Conservation (phyloP, 2,329 filamentous ascomycete genomes). For the Didymella segeticola region DNA sequence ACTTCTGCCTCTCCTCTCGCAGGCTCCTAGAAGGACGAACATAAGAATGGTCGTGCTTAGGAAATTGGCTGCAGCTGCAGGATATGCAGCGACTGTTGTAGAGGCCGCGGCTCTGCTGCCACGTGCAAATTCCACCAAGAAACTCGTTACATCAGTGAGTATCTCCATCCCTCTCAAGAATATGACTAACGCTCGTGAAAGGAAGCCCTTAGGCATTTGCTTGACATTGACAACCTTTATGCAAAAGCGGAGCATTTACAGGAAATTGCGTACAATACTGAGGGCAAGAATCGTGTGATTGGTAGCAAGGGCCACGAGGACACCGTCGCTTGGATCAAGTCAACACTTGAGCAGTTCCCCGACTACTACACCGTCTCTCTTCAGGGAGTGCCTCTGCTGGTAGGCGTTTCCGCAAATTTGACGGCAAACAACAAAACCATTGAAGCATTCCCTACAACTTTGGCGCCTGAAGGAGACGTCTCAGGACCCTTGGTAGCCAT, state of each 20-base stretch:
- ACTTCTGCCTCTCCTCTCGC: neutral
- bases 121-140: constrained; percentile 27
- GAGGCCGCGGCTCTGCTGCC: constrained; percentile 32
- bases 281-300: constrained; percentile 51
- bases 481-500: constrained; percentile 41
- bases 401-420: constrained; percentile 38
- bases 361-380: constrained; percentile 49
- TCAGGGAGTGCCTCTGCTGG: constrained; percentile 35
- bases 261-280: constrained; percentile 49
- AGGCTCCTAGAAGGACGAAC: neutral
- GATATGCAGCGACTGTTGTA: constrained; percentile 24
- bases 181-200: constrained; percentile 9
- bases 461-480: constrained; percentile 42
- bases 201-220: constrained; percentile 33
- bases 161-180: neutral
- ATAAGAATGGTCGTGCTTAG: constrained; percentile 27
- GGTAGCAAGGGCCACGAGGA: constrained; percentile 49
- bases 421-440: constrained; percentile 39
- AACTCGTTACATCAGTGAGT: constrained; percentile 37
- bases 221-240: constrained; percentile 36
- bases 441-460: constrained; percentile 34
- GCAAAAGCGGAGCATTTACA: constrained; percentile 45
- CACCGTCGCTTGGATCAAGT: constrained; percentile 49
- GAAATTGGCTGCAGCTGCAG: constrained; percentile 32
- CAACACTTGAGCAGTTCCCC: constrained; percentile 36